Base-by-base conservation (phyloP, 441 rosid genomes). In the Pelargonium fulgidum region DNA sequence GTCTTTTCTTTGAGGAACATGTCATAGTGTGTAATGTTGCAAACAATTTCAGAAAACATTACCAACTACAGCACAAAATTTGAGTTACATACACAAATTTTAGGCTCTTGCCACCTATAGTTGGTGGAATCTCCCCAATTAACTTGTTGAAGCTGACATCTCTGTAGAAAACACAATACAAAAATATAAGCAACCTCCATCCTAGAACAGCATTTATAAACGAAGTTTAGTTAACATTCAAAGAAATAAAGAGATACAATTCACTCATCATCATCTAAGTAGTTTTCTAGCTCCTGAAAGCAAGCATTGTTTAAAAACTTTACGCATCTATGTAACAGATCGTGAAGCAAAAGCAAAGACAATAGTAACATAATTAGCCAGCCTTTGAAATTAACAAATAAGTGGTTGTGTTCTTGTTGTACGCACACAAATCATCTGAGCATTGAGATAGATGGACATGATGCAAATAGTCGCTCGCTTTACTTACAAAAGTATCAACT, bases 131-230 rank as follows among this genome's bases (percentile, higher is more conserved):
- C 42, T 72, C 70, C 50, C 85, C 85, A 13, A 13, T 36, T 79
- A 84, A 64, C n/a, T 67, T 72, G 67, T 82, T 84, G 52, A 82
- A 84, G 77, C 84, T 80, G 61, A 84, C 77, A 67, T 84, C 85
- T 73, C 85, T 84, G 66, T 68, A 73, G 63, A 66, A 75, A 56
- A 22, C 20, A 56, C 12, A 11, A 24, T 24, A 69, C 5, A 42
- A 48, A 58, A 66, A 11, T 39, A 7, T 8, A n/a, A 36, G 33
- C 64, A 59, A 17, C 64, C 26, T 7, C 33, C 16, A n/a, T 50
- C 64, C 11, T 59, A 1, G 16, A 50, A 50, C 58, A 26, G 33
- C 33, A 26, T 26, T 26, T 26, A 26, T 26, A 26, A 26, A 45
- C n/a, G 1, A 45, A 7, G n/a, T 45, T 19, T 17, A 17, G 17